Conservation (phyloP, 345 rosid genomes). For the Acer saccharum region DNA sequence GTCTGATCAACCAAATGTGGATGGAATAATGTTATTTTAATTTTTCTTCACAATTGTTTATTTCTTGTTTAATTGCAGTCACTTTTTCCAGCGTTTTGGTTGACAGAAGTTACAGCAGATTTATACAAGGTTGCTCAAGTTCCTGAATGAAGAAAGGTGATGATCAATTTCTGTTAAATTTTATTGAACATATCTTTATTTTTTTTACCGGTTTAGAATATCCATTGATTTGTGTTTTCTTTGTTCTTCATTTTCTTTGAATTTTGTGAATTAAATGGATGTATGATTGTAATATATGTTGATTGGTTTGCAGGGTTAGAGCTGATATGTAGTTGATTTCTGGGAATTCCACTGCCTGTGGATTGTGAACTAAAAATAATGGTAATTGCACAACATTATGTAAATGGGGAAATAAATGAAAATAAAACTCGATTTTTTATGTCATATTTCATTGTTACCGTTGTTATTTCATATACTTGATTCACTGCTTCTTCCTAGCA, state of each 20-base stretch:
- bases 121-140: constrained; percentile 56
- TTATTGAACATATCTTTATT: not conserved
- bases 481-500: not conserved
- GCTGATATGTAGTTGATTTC: constrained; percentile 1
- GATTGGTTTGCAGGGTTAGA: constrained; percentile 21
- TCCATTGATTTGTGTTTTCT: too few species aligned
- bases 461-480: not conserved
- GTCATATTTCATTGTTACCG: not conserved
- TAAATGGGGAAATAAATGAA: constrained; percentile 23
- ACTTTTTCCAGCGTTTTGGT: constrained; percentile 63
- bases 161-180: constrained; percentile 17
- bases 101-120: constrained; percentile 55
- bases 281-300: not conserved
- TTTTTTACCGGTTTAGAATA: too few species aligned
- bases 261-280: not conserved
- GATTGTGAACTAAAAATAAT: constrained; percentile 21
- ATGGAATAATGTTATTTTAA: too few species aligned
- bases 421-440: constrained; percentile 17
- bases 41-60: too few species aligned
- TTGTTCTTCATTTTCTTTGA: too few species aligned
- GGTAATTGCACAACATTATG: constrained; percentile 27
- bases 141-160: constrained; percentile 45
- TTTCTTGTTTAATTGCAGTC: constrained; percentile 34
- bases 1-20: too few species aligned
- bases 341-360: constrained; percentile 7